Conservation (phyloP, 345 rosid species). For the Pseudoturritis turrita region DNA sequence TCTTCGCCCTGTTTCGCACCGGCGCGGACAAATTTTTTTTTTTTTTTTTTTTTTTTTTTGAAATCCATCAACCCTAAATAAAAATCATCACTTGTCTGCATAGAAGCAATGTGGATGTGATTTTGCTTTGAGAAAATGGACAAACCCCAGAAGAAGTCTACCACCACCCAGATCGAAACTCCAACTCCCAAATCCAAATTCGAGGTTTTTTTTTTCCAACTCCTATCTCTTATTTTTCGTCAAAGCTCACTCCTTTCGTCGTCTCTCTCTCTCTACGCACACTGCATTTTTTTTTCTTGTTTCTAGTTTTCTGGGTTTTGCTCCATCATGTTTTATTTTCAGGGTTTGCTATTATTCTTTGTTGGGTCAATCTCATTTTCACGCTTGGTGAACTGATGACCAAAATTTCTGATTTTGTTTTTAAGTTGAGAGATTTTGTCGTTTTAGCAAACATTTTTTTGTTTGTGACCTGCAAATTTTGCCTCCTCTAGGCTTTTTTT, state of each 20-base stretch:
- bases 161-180: slow-evolving; percentile 42
- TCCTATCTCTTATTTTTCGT: neutral
- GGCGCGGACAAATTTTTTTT: slow-evolving; percentile 16
- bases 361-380: too few species aligned
- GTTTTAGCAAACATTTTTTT: neutral
- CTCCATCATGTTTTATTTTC: neutral
- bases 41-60: neutral
- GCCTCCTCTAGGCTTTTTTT: neutral
- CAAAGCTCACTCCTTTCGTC: neutral
- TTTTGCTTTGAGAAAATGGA: slow-evolving; percentile 44
- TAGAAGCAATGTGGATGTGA: slow-evolving; percentile 24
- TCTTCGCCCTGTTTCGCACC: slow-evolving; percentile 20
- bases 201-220: slow-evolving; percentile 49
- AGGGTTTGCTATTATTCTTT: neutral
- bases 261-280: neutral
- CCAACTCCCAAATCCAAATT: slow-evolving; percentile 59
- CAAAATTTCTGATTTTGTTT: neutral
- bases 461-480: neutral
- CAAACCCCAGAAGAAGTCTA: slow-evolving; percentile 61
- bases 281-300: neutral
- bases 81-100: neutral
- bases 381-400: neutral
- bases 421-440: neutral
- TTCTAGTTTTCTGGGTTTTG: slow-evolving; percentile 3
- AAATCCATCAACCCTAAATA: slow-evolving; percentile 20